Evolutionary conservation across 225 moss, liverwort and hornwort species (phyloP).

Genomic region (Bryum argenteum): DNA sequence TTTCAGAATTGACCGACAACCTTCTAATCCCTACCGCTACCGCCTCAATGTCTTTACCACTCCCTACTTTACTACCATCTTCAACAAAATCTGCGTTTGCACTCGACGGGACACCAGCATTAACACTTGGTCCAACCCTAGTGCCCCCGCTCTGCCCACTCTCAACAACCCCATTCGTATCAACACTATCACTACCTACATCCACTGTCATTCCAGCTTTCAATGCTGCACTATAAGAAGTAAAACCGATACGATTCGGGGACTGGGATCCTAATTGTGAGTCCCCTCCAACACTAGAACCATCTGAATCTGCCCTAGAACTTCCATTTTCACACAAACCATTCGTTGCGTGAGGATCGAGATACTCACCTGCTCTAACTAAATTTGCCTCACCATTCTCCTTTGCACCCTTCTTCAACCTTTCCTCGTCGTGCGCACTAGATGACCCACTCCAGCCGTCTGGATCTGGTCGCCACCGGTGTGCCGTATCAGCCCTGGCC

Average conservation of each 20-base stretch:
- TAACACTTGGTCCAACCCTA: constrained; percentile 52
- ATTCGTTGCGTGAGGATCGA: constrained; percentile 58
- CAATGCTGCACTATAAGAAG: constrained; percentile 96
- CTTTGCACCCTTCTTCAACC: constrained; percentile 63
- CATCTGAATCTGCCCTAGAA: constrained; percentile 69
- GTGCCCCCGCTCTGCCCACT: constrained; percentile 38
- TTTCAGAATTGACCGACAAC: constrained; percentile 51
- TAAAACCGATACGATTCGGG: constrained; percentile 68
- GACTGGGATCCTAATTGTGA: constrained; percentile 53
- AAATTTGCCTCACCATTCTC: constrained; percentile 76
- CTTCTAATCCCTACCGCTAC: constrained; percentile 56
- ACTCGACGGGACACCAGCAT: constrained; percentile 63
- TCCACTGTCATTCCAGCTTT: constrained; percentile 87
- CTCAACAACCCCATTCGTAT: constrained; percentile 42
- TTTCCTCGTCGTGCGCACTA: constrained; percentile 89
- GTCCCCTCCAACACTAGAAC: constrained; percentile 48
- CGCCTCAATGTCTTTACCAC: constrained; percentile 56
- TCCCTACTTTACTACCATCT: constrained; percentile 58
- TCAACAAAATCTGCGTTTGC: constrained; percentile 55
- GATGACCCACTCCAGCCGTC: constrained; percentile 86
- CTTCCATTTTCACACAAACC: constrained; percentile 71
- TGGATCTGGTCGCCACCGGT: constrained; percentile 89
- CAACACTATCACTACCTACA: constrained; percentile 52
- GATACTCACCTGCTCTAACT: constrained; percentile 60
- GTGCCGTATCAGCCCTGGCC: constrained; percentile 66